phyloP scores from a whole-genome alignment of 73 alveolate genomes.

The Breviolum minutum region DNA sequence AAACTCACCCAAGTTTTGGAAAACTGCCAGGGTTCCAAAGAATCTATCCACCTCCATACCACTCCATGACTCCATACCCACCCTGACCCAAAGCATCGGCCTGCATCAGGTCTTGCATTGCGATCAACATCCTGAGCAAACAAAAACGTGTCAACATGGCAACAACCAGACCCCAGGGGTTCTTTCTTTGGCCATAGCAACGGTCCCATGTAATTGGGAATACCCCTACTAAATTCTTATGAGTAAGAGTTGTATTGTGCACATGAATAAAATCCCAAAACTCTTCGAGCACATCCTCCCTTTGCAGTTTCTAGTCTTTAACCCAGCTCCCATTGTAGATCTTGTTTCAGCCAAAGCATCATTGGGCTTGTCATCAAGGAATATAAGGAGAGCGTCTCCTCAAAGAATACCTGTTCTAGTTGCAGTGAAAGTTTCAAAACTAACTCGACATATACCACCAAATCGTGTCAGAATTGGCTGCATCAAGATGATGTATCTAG shows the following conservation, averaged over 20 bases:
- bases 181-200: too few species aligned
- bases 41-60: too few species aligned
- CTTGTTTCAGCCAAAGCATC: background rate
- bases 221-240: too few species aligned
- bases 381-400: conserved; percentile 8
- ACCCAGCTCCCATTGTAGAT: background rate
- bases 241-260: too few species aligned
- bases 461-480: background rate
- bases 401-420: conserved; percentile 47
- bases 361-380: conserved; percentile 61
- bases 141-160: background rate
- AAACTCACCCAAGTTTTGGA: background rate
- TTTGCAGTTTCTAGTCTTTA: background rate
- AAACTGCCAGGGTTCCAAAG: too few species aligned
- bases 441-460: too few species aligned
- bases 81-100: background rate
- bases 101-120: conserved; percentile 94
- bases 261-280: too few species aligned
- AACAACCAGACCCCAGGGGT: too few species aligned
- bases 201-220: too few species aligned
- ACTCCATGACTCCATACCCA: background rate
- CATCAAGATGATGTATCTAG: background rate
- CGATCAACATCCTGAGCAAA: conserved; percentile 69
- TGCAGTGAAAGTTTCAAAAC: too few species aligned
- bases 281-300: too few species aligned